phyloP scores from a whole-genome alignment of 2,329 filamentous ascomycete species.

The Geosmithia flava region DNA sequence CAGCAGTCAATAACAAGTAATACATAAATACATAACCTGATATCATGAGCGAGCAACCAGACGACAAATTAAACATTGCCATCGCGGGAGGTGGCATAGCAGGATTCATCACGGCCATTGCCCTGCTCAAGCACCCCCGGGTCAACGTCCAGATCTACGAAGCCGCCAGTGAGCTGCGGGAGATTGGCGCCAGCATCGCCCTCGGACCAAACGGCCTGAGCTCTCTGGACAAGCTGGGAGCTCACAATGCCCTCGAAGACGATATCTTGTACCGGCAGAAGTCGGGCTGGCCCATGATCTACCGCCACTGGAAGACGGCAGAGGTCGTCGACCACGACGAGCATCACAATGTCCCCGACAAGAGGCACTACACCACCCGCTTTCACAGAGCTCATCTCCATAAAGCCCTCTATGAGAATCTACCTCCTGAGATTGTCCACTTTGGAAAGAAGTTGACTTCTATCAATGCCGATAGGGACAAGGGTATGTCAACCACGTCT shows the following conservation, averaged over 20 bases:
- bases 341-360: conserved; percentile 21
- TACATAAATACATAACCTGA: too few relatives aligned
- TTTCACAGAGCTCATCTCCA: conserved; percentile 37
- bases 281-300: conserved; percentile 30
- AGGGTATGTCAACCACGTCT: too few relatives aligned
- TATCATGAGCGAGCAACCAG: too few relatives aligned
- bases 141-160: conserved; percentile 37
- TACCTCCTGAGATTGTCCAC: conserved; percentile 26
- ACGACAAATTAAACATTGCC: conserved; percentile 22
- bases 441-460: conserved; percentile 26
- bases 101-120: conserved; percentile 34
- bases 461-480: conserved; percentile 11
- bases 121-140: conserved; percentile 24
- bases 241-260: conserved; percentile 28
- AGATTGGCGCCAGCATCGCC: conserved; percentile 34
- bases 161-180: conserved; percentile 28
- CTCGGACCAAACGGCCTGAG: conserved; percentile 40
- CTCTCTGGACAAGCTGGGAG: conserved; percentile 35
- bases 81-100: conserved; percentile 38
- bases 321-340: conserved; percentile 29
- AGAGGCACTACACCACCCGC: conserved; percentile 26
- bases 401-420: conserved; percentile 29
- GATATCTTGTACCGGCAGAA: conserved; percentile 25
- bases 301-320: conserved; percentile 27
- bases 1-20: too few relatives aligned